Conservation (phyloP, 768 basidiomycete genomes). For the Boletus subparvulus region DNA sequence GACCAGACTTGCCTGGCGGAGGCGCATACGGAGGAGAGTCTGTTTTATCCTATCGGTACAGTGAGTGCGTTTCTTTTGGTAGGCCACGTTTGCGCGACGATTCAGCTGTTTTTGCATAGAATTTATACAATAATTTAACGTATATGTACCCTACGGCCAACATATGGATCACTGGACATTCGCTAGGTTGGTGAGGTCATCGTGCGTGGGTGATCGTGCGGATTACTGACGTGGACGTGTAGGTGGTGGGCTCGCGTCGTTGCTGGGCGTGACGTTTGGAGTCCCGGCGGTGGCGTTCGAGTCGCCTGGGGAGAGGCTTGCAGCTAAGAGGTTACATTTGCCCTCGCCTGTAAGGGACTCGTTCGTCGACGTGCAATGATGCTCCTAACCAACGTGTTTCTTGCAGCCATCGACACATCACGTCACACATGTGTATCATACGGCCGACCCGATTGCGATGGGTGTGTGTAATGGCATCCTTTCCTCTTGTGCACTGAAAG, state of each 20-base stretch:
- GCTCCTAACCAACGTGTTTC: not conserved
- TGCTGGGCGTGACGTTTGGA: conserved; percentile 88
- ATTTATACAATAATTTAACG: conserved; percentile 91
- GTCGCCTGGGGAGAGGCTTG: conserved; percentile 82
- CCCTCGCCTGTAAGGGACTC: conserved; percentile 67
- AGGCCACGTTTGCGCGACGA: not conserved
- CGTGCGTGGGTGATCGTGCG: not conserved
- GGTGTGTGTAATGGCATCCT: conserved; percentile 80
- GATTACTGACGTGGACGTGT: conserved; percentile 26
- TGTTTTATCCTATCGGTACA: conserved; percentile 90
- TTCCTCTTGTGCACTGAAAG: conserved; percentile 79
- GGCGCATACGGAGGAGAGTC: conserved; percentile 70
- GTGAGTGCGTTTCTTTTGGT: conserved; percentile 45
- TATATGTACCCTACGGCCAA: conserved; percentile 89
- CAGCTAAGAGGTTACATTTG: conserved; percentile 78
- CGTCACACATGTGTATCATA: conserved; percentile 90
- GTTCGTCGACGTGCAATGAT: not conserved
- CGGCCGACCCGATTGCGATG: conserved; percentile 93
- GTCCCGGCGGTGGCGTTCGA: conserved; percentile 86
- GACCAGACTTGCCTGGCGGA: conserved; percentile 75
- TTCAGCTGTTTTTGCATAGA: conserved; percentile 43
- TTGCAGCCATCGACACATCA: conserved; percentile 68
- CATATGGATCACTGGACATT: conserved; percentile 86
- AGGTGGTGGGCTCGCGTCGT: conserved; percentile 69
- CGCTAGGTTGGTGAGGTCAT: conserved; percentile 50